Evolutionary conservation across 495 filamentous ascomycete species (phyloP), one percentile per base, ranked within the genome.

Genomic region (Talaromyces proteolyticus): DNA sequence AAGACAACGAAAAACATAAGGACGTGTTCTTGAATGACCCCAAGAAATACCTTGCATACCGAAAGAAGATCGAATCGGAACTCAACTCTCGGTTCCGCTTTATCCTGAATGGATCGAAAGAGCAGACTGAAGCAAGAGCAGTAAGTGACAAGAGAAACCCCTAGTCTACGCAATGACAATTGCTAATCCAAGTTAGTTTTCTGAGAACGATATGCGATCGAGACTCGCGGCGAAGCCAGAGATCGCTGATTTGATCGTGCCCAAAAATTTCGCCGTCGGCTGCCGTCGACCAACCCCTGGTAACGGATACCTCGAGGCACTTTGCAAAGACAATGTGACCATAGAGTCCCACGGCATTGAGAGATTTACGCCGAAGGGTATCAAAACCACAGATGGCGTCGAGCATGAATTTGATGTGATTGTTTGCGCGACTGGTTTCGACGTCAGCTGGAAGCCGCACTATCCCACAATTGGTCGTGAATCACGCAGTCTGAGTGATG

Each of bases 381-480:
- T 81, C 38, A 48, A 73, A n/a, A 77, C 73, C 0, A 62, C 59
- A 0, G 75, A 79, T 44, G 78, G 80, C 0, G 58, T 61, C 12
- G 63, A 69, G 38, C 58, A 68, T 39, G 59, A 57, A 1, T 55
- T 72, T 14, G 74, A 78, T 42, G 57, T 63, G 34, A 57, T 77
- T 23, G 60, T 74, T 43, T 77, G 78, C 53, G 80, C 80, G 5
- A 83, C 80, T 1, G 75, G 78, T 0, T 80, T 81, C 57, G 65
- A 80, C 45, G 76, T 71, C 12, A 63, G 67, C 12, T 77, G 64
- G 52, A 62, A 63, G n/a, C 75, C 75, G 0, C 68, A 66, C 18
- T 81, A 80, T 62, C 59, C 69, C 5, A 64, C 78, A 25, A 64
- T 61, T 29, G 82, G 83, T 1, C 60, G 62, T 19, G 60, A 64